phyloP scores from a whole-genome alignment of 176 grass and related monocot species.

The Coix lacrymajobi region DNA sequence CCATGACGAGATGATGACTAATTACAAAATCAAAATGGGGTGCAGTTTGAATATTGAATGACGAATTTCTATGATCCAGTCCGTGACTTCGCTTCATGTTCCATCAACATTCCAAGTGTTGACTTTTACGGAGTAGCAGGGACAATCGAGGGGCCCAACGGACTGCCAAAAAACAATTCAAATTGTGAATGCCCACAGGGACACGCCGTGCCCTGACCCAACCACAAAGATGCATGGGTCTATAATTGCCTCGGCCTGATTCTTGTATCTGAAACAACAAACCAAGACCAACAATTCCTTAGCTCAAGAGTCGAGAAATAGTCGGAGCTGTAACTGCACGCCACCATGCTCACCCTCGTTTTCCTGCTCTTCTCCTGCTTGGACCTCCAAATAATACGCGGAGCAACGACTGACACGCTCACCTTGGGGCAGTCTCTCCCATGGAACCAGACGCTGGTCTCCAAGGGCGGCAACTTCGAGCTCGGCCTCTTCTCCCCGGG shows the following conservation, averaged over 20 bases:
- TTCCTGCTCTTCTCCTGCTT: constrained; percentile 19
- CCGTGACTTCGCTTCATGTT: not conserved
- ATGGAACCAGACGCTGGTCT: constrained; percentile 46
- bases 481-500: not conserved
- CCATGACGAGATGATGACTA: not conserved
- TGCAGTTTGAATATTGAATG: not conserved
- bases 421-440: constrained; percentile 36
- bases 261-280: not conserved
- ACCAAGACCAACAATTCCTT: not conserved
- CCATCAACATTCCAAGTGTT: not conserved
- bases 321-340: not conserved
- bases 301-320: not conserved
- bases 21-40: not conserved
- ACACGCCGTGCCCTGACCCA: not conserved
- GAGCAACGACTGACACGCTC: constrained; percentile 34
- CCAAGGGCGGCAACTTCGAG: not conserved
- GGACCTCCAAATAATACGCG: not conserved
- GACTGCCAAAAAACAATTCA: not conserved
- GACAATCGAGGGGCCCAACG: not conserved
- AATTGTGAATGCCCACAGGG: not conserved
- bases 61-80: not conserved
- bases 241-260: not conserved
- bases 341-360: constrained; percentile 21
- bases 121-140: not conserved
- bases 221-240: not conserved